Base-by-base conservation (phyloP, 345 rosid species). In the Acer negundo region DNA sequence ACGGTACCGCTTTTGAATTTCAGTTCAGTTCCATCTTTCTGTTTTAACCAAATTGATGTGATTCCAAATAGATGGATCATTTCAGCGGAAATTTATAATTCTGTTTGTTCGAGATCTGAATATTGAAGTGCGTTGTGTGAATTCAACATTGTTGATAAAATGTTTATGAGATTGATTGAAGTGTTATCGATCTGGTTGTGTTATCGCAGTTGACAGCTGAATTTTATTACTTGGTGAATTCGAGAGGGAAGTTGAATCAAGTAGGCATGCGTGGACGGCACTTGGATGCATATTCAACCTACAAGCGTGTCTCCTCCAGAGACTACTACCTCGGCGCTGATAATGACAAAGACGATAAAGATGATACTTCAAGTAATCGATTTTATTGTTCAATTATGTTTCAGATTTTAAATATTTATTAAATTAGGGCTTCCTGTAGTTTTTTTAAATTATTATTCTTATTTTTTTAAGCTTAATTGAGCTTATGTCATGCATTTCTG, bases 241-340 rank as follows among this genome's bases (percentile, higher is more conserved):
- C 69, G 10, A 76, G 79, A 35, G 85, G 46, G 24, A 74, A 23
- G 56, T 38, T 66, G 38, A 35, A 42, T 46, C 74, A 78, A 75
- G 69, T 84, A 67, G 85, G 87, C 3, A 85, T 92, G 92, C 89
- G 97, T 72, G 97, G 90, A 59, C 91, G 96, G 73, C 88, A 92
- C 76, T 72, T 80, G n/a, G 96, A 91, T 66, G 71, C 76, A 5
- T 67, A 69, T 55, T 69, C 73, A 53, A 74, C 65, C 67, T 72
- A 79, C 77, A 92, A 89, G 86, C 96, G 94, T 77, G 89, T 76
- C 62, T 78, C 87, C 11, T 82, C 88, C 26, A 87, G 76, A 80
- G 97, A 89, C 17, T 56, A 66, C 63, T 59, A 59, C n/a, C 63
- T 59, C 4, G 63, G 63, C 22, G 12, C 24, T 72, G 61, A 86